Base-by-base conservation (phyloP, 352 stramenopile species). In the Pythium dissotocum region DNA sequence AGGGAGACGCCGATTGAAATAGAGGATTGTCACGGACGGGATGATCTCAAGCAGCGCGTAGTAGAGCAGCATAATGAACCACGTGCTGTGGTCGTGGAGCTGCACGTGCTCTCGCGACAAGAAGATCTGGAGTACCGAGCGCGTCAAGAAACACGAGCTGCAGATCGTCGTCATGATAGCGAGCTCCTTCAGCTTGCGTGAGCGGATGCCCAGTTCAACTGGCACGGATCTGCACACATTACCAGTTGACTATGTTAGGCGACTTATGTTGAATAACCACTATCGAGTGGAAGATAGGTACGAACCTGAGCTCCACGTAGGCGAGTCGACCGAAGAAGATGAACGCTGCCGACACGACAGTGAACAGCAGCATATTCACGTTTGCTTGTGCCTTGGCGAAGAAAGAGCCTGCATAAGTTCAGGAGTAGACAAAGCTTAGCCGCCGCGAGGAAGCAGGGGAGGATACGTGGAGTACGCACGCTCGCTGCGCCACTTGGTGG, bases 171-270 rank as follows among this genome's bases (percentile, higher is more conserved):
- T 94, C 79, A 96, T 94, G 48, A 85, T 71, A 8, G 82, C 76
- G 6, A 94, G 80, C 69, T 96, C 88, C 68, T 87, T 91, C 13
- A 96, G 78, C 49, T 96, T 96, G 63, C 77, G 85, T 32, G 88
- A 93, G 16, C 88, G 83, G 61, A 95, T 90, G 9, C 83, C 76
- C 12, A 94, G 70, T 67, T 95, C 88, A 28, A 96, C 86, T 4
- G 88, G 88, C 55, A 96, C 86, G 0, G 76, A 90, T 65, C 88
- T 96, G 26, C 30, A 57, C 16, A 26, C 18, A 40, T 30, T 30
- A 30, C 28, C 28, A 30, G 28, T 30, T 30, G 28, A 30, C 28
- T 30, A 30, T 1, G 28, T 30, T 30, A 30, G 28, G 28, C 28
- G 28, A 4, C 4, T 30, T 30, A 4, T 30, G 28, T 30, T 30